Percentiles rank a stretch among this genome's conserved stretches.
phyloP scores from a whole-genome alignment of 2,329 filamentous ascomycete genomes.

The Sarocladium kiliense region DNA sequence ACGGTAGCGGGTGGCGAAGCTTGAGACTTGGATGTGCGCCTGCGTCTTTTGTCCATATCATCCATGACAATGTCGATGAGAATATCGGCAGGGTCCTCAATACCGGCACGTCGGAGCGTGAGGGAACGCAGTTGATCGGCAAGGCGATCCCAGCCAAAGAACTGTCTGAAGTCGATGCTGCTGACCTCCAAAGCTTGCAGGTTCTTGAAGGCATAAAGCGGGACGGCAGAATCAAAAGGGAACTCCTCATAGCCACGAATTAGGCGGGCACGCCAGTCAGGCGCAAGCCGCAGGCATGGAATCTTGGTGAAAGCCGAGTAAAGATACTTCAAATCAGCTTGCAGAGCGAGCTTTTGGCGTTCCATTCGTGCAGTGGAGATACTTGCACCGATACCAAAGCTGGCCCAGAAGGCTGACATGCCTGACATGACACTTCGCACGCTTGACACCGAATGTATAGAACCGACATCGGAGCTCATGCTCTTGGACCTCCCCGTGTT shows the following conservation, averaged over 20 bases:
- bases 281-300: conserved; percentile 80
- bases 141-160: conserved; percentile 93
- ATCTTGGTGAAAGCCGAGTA: conserved; percentile 99
- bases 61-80: conserved; percentile 91
- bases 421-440: conserved; percentile 96
- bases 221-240: conserved; percentile 94
- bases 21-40: conserved; percentile 81
- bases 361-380: conserved; percentile 79
- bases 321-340: conserved; percentile 88
- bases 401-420: conserved; percentile 91
- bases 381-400: conserved; percentile 74
- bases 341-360: conserved; percentile 79
- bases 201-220: conserved; percentile 96
- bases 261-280: conserved; percentile 86
- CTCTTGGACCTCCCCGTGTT: conserved; percentile 72
- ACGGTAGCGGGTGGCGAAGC: conserved; percentile 70
- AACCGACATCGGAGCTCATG: conserved; percentile 76
- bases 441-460: conserved; percentile 92
- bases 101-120: conserved; percentile 77
- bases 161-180: conserved; percentile 93
- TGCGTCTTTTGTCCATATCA: conserved; percentile 87
- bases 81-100: conserved; percentile 87
- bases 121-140: conserved; percentile 88
- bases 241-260: conserved; percentile 97
- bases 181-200: conserved; percentile 88